Base-by-base conservation (phyloP, 805 yeast species). In the Saccharomycopsis javanensis region DNA sequence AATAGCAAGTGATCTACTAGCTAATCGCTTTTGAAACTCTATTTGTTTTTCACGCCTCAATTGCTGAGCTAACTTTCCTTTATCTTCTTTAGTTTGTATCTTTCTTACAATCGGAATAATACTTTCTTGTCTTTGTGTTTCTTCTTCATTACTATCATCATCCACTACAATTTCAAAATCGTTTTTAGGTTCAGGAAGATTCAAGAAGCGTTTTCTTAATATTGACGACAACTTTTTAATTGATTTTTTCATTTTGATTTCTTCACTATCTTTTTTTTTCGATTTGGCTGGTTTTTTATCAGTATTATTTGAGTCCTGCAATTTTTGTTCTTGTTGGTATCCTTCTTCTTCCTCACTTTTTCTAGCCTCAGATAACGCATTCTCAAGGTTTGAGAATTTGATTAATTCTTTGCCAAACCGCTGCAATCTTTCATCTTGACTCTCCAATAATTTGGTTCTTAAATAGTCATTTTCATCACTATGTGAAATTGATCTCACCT, bases 1-100 rank as follows among this genome's bases (percentile, higher is more conserved):
- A 1, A 79, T 67, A 1, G 72, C 82, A 57, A 70, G 74, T 0
- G 85, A 77, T 52, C 80, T 64, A 42, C 80, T 66, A 6, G 70
- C 61, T 35, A 70, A 20, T 16, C 18, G 20, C 13, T 11, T 31
- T 33, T 30, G 38, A 27, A 31, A 20, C 51, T 28, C 48, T 18
- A 4, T 55, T 15, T 62, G 30, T 1, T 30, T 55, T 34, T 60
- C 54, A 25, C 60, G 57, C 48, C 65, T 64, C 25, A 60, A 56
- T 28, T 16, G 55, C 31, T 66, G 67, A 7, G 55, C 60, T 23
- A 51, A 37, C 51, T 61, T 67, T 56, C 63, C 62, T 37, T 38
- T 23, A 15, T 50, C 37, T 16, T 54, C 54, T 31, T 51, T 16
- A 3, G 28, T 27, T 2, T 28, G 28, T 15, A 27, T 30, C 16